Evolutionary conservation across 495 filamentous ascomycete genomes (phyloP), one percentile per base, ranked within the genome.

Genomic region (Lasiosphaeriaceae sp.): DNA sequence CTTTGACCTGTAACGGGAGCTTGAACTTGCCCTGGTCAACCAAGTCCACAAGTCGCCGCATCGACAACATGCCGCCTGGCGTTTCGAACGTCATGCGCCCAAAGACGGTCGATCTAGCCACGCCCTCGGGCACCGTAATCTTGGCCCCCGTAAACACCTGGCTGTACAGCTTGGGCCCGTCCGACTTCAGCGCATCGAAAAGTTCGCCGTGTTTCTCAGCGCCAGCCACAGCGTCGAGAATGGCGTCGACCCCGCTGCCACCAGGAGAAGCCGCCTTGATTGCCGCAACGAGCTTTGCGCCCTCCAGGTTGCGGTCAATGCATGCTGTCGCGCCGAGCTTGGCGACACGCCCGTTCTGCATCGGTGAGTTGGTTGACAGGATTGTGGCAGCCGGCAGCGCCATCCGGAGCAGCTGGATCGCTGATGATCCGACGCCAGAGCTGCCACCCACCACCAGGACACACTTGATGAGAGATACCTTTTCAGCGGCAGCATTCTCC

Each of bases 391-490:
- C 39, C 9, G 69, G 73, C 17, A 75, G 71, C 23, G 61, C 63
- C 2, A 60, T 12, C 12, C 76, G 72, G 8, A 78, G 63, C 17
- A 77, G 69, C 52, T 77, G 76, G 47, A 77, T 69, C 8, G 69
- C 71, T 9, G 60, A 62, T 3, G 69, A 61, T 34, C 76, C 77
- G 17, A 77, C 63, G 19, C 61, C 69, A 5, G 77, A 77, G 55
- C 68, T 70, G 19, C 73, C 77, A 50, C 77, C 77, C 0, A 80
- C 54, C 17, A 80, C 60, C 11, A 78, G 73, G 45, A 77, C 57
- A 0, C 72, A 71, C 34, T 62, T 61, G 46, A 54, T 19, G 0
- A 39, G 22, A 1, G 39, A 8, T 17, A 48, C 1, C 2, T 31
- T 29, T 34, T 49, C 8, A 1, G 2, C n/a, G 39, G 14, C 39